Base-by-base conservation (phyloP, 1,284 basidiomycete species). In the Cutaneotrichosporon dermatis region DNA sequence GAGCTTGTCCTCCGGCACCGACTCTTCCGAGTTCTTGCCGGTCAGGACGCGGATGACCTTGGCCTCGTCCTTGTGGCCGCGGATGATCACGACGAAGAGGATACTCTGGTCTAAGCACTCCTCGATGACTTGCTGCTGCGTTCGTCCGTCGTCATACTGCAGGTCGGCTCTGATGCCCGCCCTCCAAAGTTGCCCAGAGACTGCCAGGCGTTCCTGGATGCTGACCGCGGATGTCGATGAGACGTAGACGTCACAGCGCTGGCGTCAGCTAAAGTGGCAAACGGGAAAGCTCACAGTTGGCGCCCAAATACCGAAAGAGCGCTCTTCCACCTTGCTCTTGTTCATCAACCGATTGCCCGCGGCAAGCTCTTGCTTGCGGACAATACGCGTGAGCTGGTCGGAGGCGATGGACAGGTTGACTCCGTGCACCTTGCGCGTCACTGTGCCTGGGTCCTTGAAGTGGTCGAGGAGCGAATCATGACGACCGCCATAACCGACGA, bases 181-280 rank as follows among this genome's bases (percentile, higher is more conserved):
- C 11, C 79, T 70, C 83, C 83, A 84, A 6, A 84, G 74, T 64
- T 83, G 81, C 6, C 79, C 77, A 12, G 79, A 79, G 43, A 84
- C 70, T 42, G 77, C 75, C 50, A 83, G 73, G 6, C 82, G 73
- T 5, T 74, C 70, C 10, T 78, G 70, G 6, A 83, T 71, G 60
- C 82, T 72, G 0, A 80, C 80, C 0, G 78, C 76, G 5, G 73
- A 72, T 51, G 80, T 80, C 1, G 74, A 74, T 5, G 80, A 80
- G 2, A 84, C 78, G 61, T 84, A 84, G 16, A 83, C 82, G 64
- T 84, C 83, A 62, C 82, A 83, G 35, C 83, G 78, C 56, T 82
- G 70, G 5, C 72, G 34, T 76, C 71, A 70, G 73, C 45, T 16
- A 25, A 2, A 13, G 4, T 13, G 15, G 3, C 6, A 39, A 6